A percentile compares a stretch with the other conserved stretches of the same genome.
phyloP scores from a whole-genome alignment of 2,329 filamentous ascomycete genomes.

The Aspergillus fijiensis region DNA sequence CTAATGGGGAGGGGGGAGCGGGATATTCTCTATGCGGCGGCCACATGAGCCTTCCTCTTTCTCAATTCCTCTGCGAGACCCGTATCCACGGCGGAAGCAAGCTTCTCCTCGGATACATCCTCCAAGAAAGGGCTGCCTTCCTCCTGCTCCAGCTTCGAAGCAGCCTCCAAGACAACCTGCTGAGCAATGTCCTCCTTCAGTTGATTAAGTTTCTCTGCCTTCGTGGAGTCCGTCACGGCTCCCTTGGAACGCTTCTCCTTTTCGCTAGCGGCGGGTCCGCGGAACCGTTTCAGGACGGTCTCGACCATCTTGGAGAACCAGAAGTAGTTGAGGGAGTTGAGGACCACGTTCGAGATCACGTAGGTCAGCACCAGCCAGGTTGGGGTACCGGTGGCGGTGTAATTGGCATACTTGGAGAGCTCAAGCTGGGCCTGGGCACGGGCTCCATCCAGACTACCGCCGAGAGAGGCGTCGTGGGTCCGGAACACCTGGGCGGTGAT shows the following conservation, averaged over 20 bases:
- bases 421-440: conserved; percentile 46
- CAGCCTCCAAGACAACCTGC: conserved; percentile 38
- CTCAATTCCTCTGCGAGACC: conserved; percentile 87
- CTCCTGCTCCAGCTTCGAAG: conserved; percentile 30
- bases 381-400: conserved; percentile 47
- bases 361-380: conserved; percentile 61
- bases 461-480: conserved; percentile 34
- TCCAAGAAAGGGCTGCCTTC: conserved; percentile 30
- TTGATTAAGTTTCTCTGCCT: conserved; percentile 12
- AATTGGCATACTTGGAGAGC: conserved; percentile 50
- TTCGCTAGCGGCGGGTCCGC: conserved; percentile 30
- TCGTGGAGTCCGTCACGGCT: conserved; percentile 19
- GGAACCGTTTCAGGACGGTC: conserved; percentile 63
- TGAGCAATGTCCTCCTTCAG: conserved; percentile 28
- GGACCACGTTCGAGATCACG: conserved; percentile 57
- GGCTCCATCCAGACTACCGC: conserved; percentile 32
- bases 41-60: conserved; percentile 24
- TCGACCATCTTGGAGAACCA: conserved; percentile 70
- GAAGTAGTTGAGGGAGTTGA: conserved; percentile 64
- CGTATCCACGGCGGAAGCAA: conserved; percentile 53
- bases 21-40: conserved; percentile 3
- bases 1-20: neutral
- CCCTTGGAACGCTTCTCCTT: conserved; percentile 12
- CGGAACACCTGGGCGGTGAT: conserved; percentile 38
- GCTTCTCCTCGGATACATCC: conserved; percentile 23